A percentile compares a stretch with the other conserved stretches of the same genome.
Conservation (phyloP, 257 asterid genomes). For the Sherardia arvensis region DNA sequence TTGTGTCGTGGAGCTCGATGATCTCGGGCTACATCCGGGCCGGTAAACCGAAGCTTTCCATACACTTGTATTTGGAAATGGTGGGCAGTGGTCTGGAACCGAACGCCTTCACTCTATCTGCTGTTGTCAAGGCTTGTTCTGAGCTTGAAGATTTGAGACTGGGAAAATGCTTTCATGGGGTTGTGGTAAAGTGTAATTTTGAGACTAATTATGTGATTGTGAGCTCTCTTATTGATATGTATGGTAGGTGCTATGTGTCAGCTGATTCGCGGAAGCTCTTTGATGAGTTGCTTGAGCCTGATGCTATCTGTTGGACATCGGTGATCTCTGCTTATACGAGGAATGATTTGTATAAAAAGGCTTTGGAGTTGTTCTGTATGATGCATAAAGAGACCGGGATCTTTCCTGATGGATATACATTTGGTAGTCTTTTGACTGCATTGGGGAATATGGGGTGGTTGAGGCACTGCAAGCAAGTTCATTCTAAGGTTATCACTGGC, state of each 20-base stretch:
- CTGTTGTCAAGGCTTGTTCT: conserved; percentile 62
- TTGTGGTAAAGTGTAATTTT: conserved; percentile 43
- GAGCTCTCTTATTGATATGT: conserved; percentile 79
- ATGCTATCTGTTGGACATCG: conserved; percentile 69
- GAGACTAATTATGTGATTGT: conserved; percentile 39
- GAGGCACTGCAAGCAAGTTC: conserved; percentile 64
- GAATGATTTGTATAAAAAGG: conserved; percentile 58
- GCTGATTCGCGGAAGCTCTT: conserved; percentile 38
- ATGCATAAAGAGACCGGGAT: conserved; percentile 36
- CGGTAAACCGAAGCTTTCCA: conserved; percentile 34
- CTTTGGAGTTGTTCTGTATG: conserved; percentile 38
- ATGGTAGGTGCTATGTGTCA: conserved; percentile 42
- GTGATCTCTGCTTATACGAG: conserved; percentile 65
- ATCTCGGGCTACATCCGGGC: conserved; percentile 62
- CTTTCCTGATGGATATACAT: conserved; percentile 50
- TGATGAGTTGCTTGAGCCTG: conserved; percentile 73
- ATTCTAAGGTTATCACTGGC: conserved; percentile 32
- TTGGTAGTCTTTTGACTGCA: conserved; percentile 69
- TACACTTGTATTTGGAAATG: conserved; percentile 42
- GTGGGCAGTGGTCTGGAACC: conserved; percentile 39
- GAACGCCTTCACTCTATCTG: conserved; percentile 56
- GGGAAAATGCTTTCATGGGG: conserved; percentile 54
- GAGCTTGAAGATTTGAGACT: conserved; percentile 33
- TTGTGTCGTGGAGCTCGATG: conserved; percentile 81
- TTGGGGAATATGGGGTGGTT: conserved; percentile 69